Percentiles rank a stretch among this genome's conserved stretches.
Conservation (phyloP, 2,329 filamentous ascomycete genomes). For the Fusarium miscanthi region DNA sequence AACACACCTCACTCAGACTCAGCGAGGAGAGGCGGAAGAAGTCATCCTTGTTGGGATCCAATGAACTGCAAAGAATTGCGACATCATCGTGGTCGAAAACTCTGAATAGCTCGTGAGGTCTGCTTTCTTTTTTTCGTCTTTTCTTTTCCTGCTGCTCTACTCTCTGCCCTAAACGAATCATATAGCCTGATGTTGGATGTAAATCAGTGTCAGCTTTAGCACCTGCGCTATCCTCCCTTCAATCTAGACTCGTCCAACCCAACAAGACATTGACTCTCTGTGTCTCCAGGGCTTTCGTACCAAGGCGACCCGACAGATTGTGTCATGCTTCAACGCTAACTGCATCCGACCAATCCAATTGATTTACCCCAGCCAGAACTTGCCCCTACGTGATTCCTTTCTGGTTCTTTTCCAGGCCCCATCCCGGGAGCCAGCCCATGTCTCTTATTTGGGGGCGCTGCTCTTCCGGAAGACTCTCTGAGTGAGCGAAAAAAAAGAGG, state of each 20-base stretch:
- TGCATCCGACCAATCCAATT: conserved; percentile 41
- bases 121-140: conserved; percentile 12
- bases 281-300: conserved; percentile 21
- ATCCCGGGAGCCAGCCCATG: conserved; percentile 25
- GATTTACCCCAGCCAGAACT: conserved; percentile 46
- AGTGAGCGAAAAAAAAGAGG: not conserved
- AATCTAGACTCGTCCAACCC: conserved; percentile 5
- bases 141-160: not conserved
- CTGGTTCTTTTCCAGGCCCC: conserved; percentile 37
- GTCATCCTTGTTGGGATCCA: conserved; percentile 6
- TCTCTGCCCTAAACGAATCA: not conserved
- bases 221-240: conserved; percentile 20
- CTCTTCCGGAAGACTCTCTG: conserved; percentile 18
- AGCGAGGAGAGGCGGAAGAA: conserved; percentile 18
- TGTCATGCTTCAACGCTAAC: conserved; percentile 48
- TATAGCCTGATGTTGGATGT: not conserved
- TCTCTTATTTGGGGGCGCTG: conserved; percentile 31
- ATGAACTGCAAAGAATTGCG: conserved; percentile 7
- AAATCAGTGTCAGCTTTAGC: conserved; percentile 2
- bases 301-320: conserved; percentile 49
- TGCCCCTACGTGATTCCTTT: conserved; percentile 43
- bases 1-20: conserved; percentile 1
- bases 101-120: not conserved
- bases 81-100: conserved; percentile 2
- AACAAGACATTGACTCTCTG: conserved; percentile 22